Evolutionary conservation across 192 early-diverging fungal species (phyloP).

Genomic region (Backusella westeae): DNA sequence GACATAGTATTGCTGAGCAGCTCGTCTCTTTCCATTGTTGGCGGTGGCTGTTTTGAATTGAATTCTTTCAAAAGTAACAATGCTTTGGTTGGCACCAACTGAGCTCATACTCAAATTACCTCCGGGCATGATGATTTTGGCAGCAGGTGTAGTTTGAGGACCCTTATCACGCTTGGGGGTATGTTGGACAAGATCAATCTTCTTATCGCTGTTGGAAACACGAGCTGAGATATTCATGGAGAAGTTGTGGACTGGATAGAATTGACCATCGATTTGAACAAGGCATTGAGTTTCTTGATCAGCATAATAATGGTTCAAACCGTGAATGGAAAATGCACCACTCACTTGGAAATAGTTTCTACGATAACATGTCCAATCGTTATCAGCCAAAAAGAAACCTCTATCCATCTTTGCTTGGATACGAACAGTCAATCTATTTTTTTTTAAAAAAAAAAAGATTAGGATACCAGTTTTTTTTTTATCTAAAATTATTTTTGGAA

Average conservation of each 20-base stretch:
- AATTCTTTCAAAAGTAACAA: constrained; percentile 85
- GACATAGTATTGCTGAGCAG: constrained; percentile 95
- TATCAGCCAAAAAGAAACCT: constrained; percentile 88
- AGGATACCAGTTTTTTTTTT: not conserved
- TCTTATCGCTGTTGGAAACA: constrained; percentile 66
- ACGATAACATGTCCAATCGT: constrained; percentile 93
- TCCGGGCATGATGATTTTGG: constrained; percentile 55
- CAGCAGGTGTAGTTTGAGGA: constrained; percentile 74
- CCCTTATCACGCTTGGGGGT: constrained; percentile 96
- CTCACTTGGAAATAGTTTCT: constrained; percentile 92
- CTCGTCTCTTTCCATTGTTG: constrained; percentile 91
- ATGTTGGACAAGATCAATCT: constrained; percentile 87
- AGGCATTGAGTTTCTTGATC: constrained; percentile 63
- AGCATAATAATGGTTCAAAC: constrained; percentile 25
- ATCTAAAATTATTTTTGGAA: not conserved
- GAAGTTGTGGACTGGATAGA: constrained; percentile 67
- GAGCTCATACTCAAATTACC: constrained; percentile 52
- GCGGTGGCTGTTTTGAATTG: constrained; percentile 98
- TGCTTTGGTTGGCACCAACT: constrained; percentile 35
- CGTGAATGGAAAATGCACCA: constrained; percentile 53
- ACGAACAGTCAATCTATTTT: constrained; percentile 21
- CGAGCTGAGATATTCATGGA: constrained; percentile 74
- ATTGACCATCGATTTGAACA: constrained; percentile 58
- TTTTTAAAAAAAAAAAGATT: not conserved
- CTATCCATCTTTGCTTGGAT: constrained; percentile 85